These are phyloP conservation scores for Diplodia seriata DNA, from an alignment of 2,329 filamentous ascomycete species.

Conservation along the genomic window DNA sequence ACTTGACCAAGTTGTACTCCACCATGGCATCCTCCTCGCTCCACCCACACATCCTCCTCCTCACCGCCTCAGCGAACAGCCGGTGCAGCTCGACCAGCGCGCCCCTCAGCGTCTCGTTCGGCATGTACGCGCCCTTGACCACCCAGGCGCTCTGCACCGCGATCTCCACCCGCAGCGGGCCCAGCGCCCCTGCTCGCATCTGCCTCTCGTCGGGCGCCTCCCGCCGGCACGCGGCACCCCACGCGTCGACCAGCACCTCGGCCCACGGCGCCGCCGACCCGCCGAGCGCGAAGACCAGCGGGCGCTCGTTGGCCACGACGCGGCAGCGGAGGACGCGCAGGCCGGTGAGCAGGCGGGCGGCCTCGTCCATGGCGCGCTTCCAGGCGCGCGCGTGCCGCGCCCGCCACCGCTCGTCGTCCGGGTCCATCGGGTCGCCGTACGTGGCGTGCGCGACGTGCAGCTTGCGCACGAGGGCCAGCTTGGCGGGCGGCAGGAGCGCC, in stretches of 20 bases:
- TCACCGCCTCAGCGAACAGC: constrained; percentile 42
- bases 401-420: constrained; percentile 36
- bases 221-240: not conserved
- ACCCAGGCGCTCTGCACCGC: constrained; percentile 8
- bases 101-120: constrained; percentile 35
- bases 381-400: constrained; percentile 18
- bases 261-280: not conserved
- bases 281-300: constrained; percentile 34
- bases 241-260: not conserved
- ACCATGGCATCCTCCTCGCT: constrained; percentile 42
- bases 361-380: constrained; percentile 2
- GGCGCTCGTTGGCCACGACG: constrained; percentile 36
- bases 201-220: not conserved
- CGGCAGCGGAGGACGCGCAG: constrained; percentile 36
- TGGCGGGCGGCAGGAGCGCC: constrained; percentile 34
- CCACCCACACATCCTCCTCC: constrained; percentile 39
- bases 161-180: constrained; percentile 1
- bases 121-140: not conserved
- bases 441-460: constrained; percentile 43
- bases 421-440: constrained; percentile 38
- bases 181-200: not conserved
- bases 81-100: constrained; percentile 38
- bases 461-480: constrained; percentile 39
- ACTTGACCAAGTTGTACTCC: constrained; percentile 35
- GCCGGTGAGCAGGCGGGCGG: constrained; percentile 4